phyloP scores from a whole-genome alignment of 495 filamentous ascomycete species.

The Rostrohypoxylon terebratum region DNA sequence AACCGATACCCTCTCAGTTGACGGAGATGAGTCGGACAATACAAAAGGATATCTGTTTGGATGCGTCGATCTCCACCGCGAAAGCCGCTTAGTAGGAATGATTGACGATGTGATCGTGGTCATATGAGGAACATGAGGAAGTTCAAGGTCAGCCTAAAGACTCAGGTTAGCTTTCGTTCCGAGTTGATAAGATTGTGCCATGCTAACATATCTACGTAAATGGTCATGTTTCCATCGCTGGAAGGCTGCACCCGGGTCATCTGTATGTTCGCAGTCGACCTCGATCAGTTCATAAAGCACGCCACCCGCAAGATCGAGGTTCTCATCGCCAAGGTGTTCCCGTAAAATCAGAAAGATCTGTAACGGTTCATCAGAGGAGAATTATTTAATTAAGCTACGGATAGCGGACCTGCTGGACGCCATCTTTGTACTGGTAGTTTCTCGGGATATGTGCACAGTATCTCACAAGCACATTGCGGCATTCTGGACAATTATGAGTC shows the following conservation, averaged over 20 bases:
- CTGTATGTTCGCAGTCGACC: conserved; percentile 50
- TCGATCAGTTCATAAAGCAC: conserved; percentile 53
- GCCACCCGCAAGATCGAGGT: conserved; percentile 50
- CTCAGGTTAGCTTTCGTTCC: conserved; percentile 22
- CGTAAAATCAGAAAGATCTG: conserved; percentile 50
- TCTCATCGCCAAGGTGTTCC: conserved; percentile 53
- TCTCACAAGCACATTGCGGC: conserved; percentile 51
- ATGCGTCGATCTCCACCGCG: conserved; percentile 47
- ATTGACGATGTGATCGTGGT: conserved; percentile 50
- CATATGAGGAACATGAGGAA: conserved; percentile 53
- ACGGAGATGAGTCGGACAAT: conserved; percentile 46
- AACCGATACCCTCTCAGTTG: conserved; percentile 26
- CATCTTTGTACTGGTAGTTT: conserved; percentile 52
- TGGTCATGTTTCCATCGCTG: conserved; percentile 51
- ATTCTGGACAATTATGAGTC: conserved; percentile 42
- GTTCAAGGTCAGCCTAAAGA: conserved; percentile 47
- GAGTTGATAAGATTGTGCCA: background rate
- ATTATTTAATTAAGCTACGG: background rate
- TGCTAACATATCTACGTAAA: conserved; percentile 50
- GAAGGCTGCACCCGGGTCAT: conserved; percentile 51
- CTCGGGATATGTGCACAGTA: conserved; percentile 51
- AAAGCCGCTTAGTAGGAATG: conserved; percentile 45
- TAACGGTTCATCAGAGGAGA: conserved; percentile 18
- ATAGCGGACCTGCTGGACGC: conserved; percentile 46
- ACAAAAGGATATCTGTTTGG: conserved; percentile 47